Conservation (phyloP, 768 basidiomycete genomes). For the Lentinula lateritia region DNA sequence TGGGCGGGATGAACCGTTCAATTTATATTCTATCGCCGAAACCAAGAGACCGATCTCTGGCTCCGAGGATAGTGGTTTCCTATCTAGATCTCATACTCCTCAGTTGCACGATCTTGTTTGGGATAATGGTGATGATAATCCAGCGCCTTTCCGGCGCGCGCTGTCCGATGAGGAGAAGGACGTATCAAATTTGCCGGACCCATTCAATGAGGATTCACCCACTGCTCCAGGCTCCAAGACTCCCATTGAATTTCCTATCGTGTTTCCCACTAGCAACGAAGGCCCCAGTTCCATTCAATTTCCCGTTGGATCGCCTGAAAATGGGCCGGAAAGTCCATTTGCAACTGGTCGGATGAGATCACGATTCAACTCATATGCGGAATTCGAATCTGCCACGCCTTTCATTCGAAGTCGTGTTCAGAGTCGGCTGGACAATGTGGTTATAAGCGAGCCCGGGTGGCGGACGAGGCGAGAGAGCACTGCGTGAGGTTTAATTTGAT, state of each 20-base stretch:
- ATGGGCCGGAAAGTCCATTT: constrained; percentile 51
- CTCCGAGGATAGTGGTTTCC: constrained; percentile 49
- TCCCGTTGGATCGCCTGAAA: constrained; percentile 76
- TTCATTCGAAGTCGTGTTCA: constrained; percentile 84
- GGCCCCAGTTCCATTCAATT: constrained; percentile 74
- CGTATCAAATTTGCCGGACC: constrained; percentile 31
- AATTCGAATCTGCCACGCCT: constrained; percentile 67
- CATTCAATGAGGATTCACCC: constrained; percentile 39
- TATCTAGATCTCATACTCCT: constrained; percentile 42
- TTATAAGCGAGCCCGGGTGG: constrained; percentile 69
- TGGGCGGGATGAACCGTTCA: constrained; percentile 74
- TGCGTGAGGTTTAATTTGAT: constrained; percentile 53
- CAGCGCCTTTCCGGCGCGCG: constrained; percentile 73
- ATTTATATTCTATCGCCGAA: constrained; percentile 78
- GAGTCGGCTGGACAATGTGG: constrained; percentile 61
- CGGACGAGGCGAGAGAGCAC: constrained; percentile 84
- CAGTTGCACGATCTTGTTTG: constrained; percentile 39
- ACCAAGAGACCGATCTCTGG: constrained; percentile 51
- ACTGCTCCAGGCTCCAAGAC: constrained; percentile 40
- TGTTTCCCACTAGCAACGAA: constrained; percentile 43
- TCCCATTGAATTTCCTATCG: constrained; percentile 52
- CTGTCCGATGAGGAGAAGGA: constrained; percentile 75
- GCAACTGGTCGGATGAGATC: constrained; percentile 45
- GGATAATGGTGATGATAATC: constrained; percentile 45
- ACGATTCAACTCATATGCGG: constrained; percentile 67